Evolutionary conservation across 495 filamentous ascomycete species (phyloP), one percentile per base, ranked within the genome.

Genomic region (Emericellopsis terricola): DNA sequence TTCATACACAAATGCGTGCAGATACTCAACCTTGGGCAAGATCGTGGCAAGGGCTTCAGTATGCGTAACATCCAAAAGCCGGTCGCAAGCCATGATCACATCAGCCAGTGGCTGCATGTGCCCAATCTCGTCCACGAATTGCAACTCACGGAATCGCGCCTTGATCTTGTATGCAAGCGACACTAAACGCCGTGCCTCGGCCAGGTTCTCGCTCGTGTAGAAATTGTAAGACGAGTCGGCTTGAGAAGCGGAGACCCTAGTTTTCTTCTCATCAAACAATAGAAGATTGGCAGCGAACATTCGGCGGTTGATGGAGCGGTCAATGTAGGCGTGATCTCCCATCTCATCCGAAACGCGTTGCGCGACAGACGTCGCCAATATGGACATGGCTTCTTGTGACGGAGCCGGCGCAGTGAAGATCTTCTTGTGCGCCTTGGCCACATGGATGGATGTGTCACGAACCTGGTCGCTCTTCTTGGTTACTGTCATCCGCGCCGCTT

Each of bases 31-130:
- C 41, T 78, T 79, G 0, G 75, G 76, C 42, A 96, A 66, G 39
- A 84, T 71, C 45, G 74, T 84, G 4, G 83, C 82, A 6, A 99
- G 61, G 1, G 91, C 85, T 34, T 93, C 82, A n/a, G 71, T 65
- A 45, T 93, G 75, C 20, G 68, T 60, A 50, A 92, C 70, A 28
- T 70, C 63, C 8, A 91, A 56, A 1, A 91, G 53, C 41, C 82
- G 73, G 26, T 78, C 67, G 41, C 81, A 91, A 23, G 67, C 72
- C 15, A 52, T 50, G 5, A 92, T 59, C 9, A 91, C 80, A 47
- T 94, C 85, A 17, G 65, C 60, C 9, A 92, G 61, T 2, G 64
- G 59, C 37, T 69, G 65, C 39, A 69, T 55, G 39, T 71, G 67
- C 1, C 55, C 58, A 33, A 71, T 71, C 39, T 71, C 67, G 36